These are phyloP conservation scores for Xylariaceae sp. DNA, from an alignment of 2,329 filamentous ascomycete species.

Conservation along the genomic window DNA sequence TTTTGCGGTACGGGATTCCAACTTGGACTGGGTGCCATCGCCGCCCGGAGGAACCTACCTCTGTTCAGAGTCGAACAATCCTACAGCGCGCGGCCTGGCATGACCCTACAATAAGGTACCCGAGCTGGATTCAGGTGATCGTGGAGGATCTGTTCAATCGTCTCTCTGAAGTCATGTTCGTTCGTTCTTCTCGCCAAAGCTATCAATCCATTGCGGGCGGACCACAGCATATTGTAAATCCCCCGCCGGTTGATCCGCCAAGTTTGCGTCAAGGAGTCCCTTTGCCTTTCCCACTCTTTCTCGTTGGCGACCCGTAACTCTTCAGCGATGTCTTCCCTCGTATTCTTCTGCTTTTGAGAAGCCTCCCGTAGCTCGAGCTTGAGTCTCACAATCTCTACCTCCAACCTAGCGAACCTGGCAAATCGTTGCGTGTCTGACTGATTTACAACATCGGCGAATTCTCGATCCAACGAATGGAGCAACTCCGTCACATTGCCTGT, in stretches of 20 bases:
- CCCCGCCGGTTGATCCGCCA: constrained; percentile 13
- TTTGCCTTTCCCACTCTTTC: constrained; percentile 11
- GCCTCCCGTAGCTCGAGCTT: constrained; percentile 4
- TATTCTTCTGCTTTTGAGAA: not conserved
- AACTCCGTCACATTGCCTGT: too few species aligned
- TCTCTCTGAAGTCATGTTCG: too few species aligned
- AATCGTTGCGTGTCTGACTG: not conserved
- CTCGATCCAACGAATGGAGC: too few species aligned
- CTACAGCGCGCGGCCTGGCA: too few species aligned
- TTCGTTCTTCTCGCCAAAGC: constrained; percentile 2
- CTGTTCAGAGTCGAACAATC: too few species aligned
- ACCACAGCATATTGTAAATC: constrained; percentile 11
- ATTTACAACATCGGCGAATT: too few species aligned
- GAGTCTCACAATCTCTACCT: constrained; percentile 7
- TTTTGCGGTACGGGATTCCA: too few species aligned
- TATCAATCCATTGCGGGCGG: constrained; percentile 2
- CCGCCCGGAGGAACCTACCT: too few species aligned
- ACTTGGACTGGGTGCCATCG: too few species aligned
- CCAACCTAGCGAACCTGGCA: constrained; percentile 1
- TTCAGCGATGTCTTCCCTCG: constrained; percentile 6
- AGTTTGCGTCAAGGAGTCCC: constrained; percentile 10
- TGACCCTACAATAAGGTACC: too few species aligned
- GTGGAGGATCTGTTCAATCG: too few species aligned
- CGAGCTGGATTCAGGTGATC: too few species aligned
- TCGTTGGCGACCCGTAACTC: constrained; percentile 6